Percentiles rank a stretch among this genome's conserved stretches.
Evolutionary conservation across 2,329 filamentous ascomycete genomes (phyloP).

Genomic region (Grosmannia serpens): DNA sequence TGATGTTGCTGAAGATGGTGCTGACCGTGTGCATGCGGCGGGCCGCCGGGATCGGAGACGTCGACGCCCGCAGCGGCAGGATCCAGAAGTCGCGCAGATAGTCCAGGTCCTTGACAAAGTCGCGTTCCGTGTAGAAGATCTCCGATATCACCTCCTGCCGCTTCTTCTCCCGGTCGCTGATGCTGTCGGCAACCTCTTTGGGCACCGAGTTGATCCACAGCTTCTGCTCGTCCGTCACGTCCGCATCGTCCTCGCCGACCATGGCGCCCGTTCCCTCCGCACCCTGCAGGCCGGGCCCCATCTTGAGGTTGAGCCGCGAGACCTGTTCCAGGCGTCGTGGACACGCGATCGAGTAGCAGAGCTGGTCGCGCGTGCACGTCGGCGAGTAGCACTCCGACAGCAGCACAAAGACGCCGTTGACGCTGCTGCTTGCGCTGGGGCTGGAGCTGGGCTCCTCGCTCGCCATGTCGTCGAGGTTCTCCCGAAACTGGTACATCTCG

Average conservation of each 20-base stretch:
- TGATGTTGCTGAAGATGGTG: slow-evolving; percentile 90
- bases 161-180: slow-evolving; percentile 89
- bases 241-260: slow-evolving; percentile 65
- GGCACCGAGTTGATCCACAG: slow-evolving; percentile 98
- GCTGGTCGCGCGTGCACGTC: slow-evolving; percentile 85
- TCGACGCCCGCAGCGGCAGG: slow-evolving; percentile 69
- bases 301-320: slow-evolving; percentile 84
- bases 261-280: slow-evolving; percentile 40
- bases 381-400: slow-evolving; percentile 97
- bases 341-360: slow-evolving; percentile 97
- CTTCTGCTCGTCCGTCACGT: slow-evolving; percentile 90
- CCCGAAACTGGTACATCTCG: slow-evolving; percentile 94
- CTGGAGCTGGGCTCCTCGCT: slow-evolving; percentile 50
- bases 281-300: slow-evolving; percentile 72
- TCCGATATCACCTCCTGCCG: slow-evolving; percentile 96
- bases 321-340: slow-evolving; percentile 90
- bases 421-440: slow-evolving; percentile 21
- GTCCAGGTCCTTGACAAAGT: slow-evolving; percentile 98
- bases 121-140: slow-evolving; percentile 95
- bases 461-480: slow-evolving; percentile 83
- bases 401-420: slow-evolving; percentile 94
- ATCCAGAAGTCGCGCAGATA: slow-evolving; percentile 99
- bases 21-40: slow-evolving; percentile 83
- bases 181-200: slow-evolving; percentile 83
- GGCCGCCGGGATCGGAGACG: slow-evolving; percentile 79